phyloP scores from a whole-genome alignment of 148 eudicot genomes.

The Rheum nobile region DNA sequence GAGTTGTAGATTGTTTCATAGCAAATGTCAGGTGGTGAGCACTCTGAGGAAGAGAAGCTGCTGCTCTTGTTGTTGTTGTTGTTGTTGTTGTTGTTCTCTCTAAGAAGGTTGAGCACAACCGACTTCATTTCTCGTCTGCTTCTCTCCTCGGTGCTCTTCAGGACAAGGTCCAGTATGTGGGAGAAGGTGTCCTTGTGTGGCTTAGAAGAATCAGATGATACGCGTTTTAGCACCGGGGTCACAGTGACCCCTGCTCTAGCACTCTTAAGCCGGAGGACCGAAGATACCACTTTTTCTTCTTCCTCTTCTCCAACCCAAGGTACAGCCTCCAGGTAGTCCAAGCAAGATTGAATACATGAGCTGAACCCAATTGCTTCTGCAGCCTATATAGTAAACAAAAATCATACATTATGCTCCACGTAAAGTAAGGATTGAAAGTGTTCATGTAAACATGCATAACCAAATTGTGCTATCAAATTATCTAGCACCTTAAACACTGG shows the following conservation, averaged over 20 bases:
- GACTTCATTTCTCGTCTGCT: conserved; percentile 88
- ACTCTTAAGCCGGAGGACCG: conserved; percentile 48
- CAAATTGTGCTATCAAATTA: not conserved
- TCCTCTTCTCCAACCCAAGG: conserved; percentile 99
- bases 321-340: conserved; percentile 88
- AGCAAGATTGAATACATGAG: conserved; percentile 57
- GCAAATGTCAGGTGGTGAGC: conserved; percentile 38
- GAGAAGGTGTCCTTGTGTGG: conserved; percentile 72
- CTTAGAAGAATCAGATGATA: conserved; percentile 39
- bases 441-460: not conserved
- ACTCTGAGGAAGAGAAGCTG: not conserved
- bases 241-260: conserved; percentile 35
- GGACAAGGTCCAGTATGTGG: conserved; percentile 66
- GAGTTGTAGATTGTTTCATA: conserved; percentile 54
- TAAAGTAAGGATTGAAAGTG: not conserved
- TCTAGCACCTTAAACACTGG: not conserved
- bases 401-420: not conserved
- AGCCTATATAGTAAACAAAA: conserved; percentile 31
- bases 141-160: conserved; percentile 73
- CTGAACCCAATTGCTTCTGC: conserved; percentile 65
- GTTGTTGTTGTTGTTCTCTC: conserved; percentile 44
- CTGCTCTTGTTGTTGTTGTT: conserved; percentile 24
- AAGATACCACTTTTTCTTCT: conserved; percentile 83
- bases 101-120: conserved; percentile 73
- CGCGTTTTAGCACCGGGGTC: conserved; percentile 64